Conservation (phyloP, 2,329 filamentous ascomycete genomes). For the Fusarium papillatum region DNA sequence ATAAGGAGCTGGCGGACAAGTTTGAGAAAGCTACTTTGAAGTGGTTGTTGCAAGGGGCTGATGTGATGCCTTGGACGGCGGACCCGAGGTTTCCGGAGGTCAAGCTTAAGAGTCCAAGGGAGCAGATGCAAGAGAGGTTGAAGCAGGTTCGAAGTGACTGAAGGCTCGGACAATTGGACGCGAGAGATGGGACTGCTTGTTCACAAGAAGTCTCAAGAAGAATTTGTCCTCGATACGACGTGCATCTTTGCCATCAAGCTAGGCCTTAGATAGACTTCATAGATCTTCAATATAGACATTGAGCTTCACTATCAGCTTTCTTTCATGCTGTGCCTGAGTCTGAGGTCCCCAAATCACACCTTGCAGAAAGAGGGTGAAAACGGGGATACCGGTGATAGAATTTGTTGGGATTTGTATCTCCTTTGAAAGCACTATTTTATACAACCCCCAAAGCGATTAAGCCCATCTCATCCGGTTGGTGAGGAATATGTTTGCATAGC, state of each 20-base stretch:
- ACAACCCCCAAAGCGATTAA: background rate
- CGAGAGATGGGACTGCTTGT: background rate
- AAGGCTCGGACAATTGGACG: no score
- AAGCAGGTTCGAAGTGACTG: slow-evolving; percentile 11
- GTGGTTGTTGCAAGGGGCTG: slow-evolving; percentile 53
- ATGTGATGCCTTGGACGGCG: slow-evolving; percentile 52
- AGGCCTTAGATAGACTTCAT: background rate
- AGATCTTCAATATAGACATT: background rate
- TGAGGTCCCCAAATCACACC: no score
- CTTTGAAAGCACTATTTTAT: no score
- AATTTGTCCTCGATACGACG: no score
- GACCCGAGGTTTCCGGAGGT: slow-evolving; percentile 53
- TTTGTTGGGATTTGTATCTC: no score
- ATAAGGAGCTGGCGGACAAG: slow-evolving; percentile 35
- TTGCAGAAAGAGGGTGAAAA: no score
- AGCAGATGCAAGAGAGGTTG: slow-evolving; percentile 45
- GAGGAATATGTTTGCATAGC: no score
- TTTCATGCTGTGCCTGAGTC: background rate
- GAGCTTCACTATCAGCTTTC: background rate
- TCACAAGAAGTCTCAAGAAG: no score
- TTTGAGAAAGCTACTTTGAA: slow-evolving; percentile 50
- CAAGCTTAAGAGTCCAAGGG: slow-evolving; percentile 46
- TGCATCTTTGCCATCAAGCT: no score
- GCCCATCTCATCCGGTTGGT: background rate
- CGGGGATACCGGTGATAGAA: no score